phyloP scores from a whole-genome alignment of 352 stramenopile genomes.

The Phytophthora ramorum region DNA sequence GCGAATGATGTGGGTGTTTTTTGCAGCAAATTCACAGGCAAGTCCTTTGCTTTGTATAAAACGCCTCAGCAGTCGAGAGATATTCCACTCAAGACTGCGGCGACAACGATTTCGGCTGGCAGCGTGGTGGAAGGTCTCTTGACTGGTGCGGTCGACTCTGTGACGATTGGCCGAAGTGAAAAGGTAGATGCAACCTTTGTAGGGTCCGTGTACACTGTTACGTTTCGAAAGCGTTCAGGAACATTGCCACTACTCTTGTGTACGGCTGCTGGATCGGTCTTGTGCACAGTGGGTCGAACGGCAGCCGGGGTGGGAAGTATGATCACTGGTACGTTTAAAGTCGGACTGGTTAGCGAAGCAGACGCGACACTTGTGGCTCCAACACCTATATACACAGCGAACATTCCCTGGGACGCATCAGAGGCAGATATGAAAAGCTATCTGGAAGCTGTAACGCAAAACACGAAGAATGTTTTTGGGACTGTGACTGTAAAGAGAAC shows the following conservation, averaged over 20 bases:
- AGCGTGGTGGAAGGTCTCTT: slow-evolving; percentile 54
- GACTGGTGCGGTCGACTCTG: slow-evolving; percentile 60
- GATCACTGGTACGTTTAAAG: slow-evolving; percentile 70
- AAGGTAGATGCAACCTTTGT: slow-evolving; percentile 59
- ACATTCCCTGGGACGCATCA: slow-evolving; percentile 82
- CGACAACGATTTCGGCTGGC: slow-evolving; percentile 42
- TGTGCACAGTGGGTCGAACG: slow-evolving; percentile 46
- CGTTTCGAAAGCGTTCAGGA: slow-evolving; percentile 67
- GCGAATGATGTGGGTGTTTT: slow-evolving; percentile 51
- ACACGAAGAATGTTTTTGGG: slow-evolving; percentile 82
- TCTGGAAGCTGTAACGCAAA: slow-evolving; percentile 47
- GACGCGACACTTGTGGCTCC: slow-evolving; percentile 17
- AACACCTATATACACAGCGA: slow-evolving; percentile 20
- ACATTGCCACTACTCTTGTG: slow-evolving; percentile 66
- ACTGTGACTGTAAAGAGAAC: slow-evolving; percentile 81
- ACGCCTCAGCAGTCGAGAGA: slow-evolving; percentile 49
- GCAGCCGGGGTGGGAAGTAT: slow-evolving; percentile 59
- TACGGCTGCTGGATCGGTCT: slow-evolving; percentile 31
- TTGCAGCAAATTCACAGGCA: slow-evolving; percentile 56
- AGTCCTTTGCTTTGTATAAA: slow-evolving; percentile 59
- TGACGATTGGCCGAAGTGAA: slow-evolving; percentile 46
- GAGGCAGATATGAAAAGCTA: slow-evolving; percentile 65
- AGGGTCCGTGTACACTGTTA: slow-evolving; percentile 66
- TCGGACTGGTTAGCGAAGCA: slow-evolving; percentile 57
- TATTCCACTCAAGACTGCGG: slow-evolving; percentile 53